A percentile compares a stretch with the other conserved stretches of the same genome.
Evolutionary conservation across 108 stramenopile genomes (phyloP).

Genomic region (Nitzschia sp.): DNA sequence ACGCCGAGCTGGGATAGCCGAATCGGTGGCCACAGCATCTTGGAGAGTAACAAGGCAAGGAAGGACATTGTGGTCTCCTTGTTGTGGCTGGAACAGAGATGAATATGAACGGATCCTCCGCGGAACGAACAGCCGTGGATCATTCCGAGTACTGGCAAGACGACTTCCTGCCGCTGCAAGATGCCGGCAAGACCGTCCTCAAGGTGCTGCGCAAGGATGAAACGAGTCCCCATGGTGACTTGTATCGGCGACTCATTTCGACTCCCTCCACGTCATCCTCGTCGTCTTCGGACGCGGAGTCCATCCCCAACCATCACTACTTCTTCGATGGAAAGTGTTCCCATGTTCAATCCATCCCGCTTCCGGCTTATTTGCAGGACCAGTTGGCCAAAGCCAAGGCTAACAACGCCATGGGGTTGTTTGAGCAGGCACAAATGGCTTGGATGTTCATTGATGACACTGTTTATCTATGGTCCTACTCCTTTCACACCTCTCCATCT

Average conservation of each 20-base stretch:
- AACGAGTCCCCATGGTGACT: slow-evolving; percentile 65
- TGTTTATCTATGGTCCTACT: slow-evolving; percentile 89
- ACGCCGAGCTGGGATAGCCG: too few relatives aligned
- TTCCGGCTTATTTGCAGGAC: slow-evolving; percentile 57
- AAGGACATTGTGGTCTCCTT: too few relatives aligned
- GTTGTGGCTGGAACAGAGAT: too few relatives aligned
- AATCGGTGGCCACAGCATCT: too few relatives aligned
- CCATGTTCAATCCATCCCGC: slow-evolving; percentile 63
- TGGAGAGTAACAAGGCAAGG: too few relatives aligned
- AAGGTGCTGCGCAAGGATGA: slow-evolving; percentile 74
- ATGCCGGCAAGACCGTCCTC: slow-evolving; percentile 61
- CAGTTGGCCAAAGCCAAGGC: slow-evolving; percentile 43
- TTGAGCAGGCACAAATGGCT: slow-evolving; percentile 84
- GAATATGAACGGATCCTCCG: too few relatives aligned
- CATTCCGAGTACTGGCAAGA: slow-evolving; percentile 55
- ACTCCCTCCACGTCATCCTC: slow-evolving; percentile 6
- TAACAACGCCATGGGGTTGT: slow-evolving; percentile 85
- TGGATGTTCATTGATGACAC: slow-evolving; percentile 91
- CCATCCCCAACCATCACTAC: slow-evolving; percentile 35
- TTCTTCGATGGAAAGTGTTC: slow-evolving; percentile 17
- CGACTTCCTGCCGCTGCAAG: slow-evolving; percentile 70
- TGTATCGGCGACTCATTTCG: slow-evolving; percentile 67
- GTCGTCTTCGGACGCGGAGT: slow-evolving; percentile 3
- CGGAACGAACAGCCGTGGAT: not conserved
- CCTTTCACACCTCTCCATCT: not conserved